Base-by-base conservation (phyloP, 2,329 filamentous ascomycete genomes). In the Hypoxylon sp. region DNA sequence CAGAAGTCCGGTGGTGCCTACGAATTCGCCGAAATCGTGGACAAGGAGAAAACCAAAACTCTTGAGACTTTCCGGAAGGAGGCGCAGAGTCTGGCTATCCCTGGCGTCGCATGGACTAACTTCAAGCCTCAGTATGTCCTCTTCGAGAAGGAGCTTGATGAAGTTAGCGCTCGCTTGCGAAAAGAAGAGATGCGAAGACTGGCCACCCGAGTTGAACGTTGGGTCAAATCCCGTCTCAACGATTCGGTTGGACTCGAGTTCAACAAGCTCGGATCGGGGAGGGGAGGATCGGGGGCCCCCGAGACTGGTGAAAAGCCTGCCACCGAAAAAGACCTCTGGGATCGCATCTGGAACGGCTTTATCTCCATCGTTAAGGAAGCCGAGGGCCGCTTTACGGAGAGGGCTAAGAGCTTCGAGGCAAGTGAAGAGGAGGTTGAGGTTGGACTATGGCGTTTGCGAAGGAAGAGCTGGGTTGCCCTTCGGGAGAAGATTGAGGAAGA, bases 141-240 rank as follows among this genome's bases (percentile, higher is more conserved):
- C 26, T 97, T 95, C 74, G 92, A 93, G 78, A 95, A 97, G 79
- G 96, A 99, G 65, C 86, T 99, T 13, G 93, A 97, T 68, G 92
- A 96, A 72, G 94, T 97, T 59, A 97, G 94, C 72, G 87, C 88
- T 44, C 90, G 92, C 69, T 83, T 99, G 73, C 89, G 96, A 74
- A 94, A 96, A 77, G 96, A 99, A 72, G 96, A 99, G 82, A 97
- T 99, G 94, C 90, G 95, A 69, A 90, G 96, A 22, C 84, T 99
- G 70, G 94, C 96, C 1, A 96, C 91, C 33, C 89, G 96, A 19
- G 92, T 98, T 24, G 96, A 99, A 82, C 90, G 95, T 74, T 98
- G 94, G 93, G 94, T 99, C 70, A 91, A 92, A 76, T 94, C 93
- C 64, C 91, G 94, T 51, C 86, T 99, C 35, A 90, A 91, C 35